Evolutionary conservation across 176 grass and related monocot genomes (phyloP).

Genomic region (Pontederia paniculata): DNA sequence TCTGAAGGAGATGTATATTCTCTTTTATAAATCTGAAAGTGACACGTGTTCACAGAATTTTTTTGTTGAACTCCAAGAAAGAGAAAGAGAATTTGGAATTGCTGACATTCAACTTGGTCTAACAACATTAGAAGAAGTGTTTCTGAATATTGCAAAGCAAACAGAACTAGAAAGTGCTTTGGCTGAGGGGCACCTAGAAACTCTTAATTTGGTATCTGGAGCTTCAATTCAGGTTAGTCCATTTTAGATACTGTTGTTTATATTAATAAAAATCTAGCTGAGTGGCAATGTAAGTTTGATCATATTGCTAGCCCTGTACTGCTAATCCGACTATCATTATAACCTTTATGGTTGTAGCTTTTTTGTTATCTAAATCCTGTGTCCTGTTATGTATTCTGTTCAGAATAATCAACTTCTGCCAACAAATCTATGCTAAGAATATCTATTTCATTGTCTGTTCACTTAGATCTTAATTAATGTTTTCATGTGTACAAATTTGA

Average conservation of each 20-base stretch:
- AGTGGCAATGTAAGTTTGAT: too few relatives aligned
- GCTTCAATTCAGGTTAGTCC: constrained; percentile 60
- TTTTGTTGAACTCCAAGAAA: constrained; percentile 78
- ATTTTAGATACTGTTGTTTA: not conserved
- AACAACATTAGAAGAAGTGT: constrained; percentile 91
- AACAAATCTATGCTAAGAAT: too few relatives aligned
- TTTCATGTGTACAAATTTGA: too few relatives aligned
- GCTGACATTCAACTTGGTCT: constrained; percentile 90
- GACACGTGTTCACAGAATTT: constrained; percentile 38
- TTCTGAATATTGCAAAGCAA: constrained; percentile 86
- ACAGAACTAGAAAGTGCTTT: constrained; percentile 79
- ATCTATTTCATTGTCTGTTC: too few relatives aligned
- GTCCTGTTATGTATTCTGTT: too few relatives aligned
- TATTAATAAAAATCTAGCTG: too few relatives aligned
- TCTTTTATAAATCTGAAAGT: not conserved
- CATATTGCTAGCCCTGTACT: too few relatives aligned
- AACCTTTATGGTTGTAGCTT: too few relatives aligned
- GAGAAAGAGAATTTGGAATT: constrained; percentile 72
- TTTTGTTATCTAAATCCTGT: too few relatives aligned
- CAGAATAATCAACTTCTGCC: too few relatives aligned
- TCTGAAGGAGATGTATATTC: not conserved
- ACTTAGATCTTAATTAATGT: too few relatives aligned
- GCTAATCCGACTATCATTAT: too few relatives aligned
- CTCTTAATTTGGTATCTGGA: constrained; percentile 57
- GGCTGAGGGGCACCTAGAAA: constrained; percentile 63